A percentile compares a stretch with the other conserved stretches of the same genome.
phyloP scores from a whole-genome alignment of 73 alveolate genomes.

The Uronychia setigera region DNA sequence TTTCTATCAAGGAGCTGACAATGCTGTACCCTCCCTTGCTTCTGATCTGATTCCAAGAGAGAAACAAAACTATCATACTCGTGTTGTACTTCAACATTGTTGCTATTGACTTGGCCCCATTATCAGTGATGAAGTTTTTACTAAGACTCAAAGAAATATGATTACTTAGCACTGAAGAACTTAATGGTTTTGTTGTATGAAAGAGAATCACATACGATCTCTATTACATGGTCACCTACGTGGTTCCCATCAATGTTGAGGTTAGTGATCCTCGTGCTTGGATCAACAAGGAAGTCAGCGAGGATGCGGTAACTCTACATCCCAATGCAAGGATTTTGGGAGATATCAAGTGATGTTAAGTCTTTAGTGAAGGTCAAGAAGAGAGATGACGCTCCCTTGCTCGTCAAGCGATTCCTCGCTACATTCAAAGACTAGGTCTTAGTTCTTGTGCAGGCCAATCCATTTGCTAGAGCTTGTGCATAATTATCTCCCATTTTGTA shows the following conservation, averaged over 20 bases:
- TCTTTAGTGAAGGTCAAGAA: neutral
- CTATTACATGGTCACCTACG: neutral
- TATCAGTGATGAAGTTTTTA: constrained; percentile 8
- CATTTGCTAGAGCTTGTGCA: neutral
- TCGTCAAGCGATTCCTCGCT: neutral
- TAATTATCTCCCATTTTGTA: neutral
- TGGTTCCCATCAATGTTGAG: neutral
- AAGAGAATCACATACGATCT: neutral
- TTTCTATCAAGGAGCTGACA: constrained; percentile 43
- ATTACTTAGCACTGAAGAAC: neutral
- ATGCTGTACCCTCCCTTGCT: constrained; percentile 56
- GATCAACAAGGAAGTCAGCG: neutral
- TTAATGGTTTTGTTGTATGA: neutral
- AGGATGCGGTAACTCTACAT: neutral
- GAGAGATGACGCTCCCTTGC: neutral
- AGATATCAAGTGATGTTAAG: neutral
- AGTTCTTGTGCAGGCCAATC: neutral
- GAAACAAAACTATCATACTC: constrained; percentile 9
- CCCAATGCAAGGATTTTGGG: neutral
- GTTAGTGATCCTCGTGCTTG: neutral
- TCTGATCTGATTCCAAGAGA: constrained; percentile 66
- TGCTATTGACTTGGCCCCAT: constrained; percentile 16
- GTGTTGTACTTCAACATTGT: constrained; percentile 3
- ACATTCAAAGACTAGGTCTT: neutral
- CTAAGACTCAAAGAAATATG: neutral